A percentile compares a stretch with the other conserved stretches of the same genome.
phyloP scores from a whole-genome alignment of 441 rosid species.

The Mallotus repandus region DNA sequence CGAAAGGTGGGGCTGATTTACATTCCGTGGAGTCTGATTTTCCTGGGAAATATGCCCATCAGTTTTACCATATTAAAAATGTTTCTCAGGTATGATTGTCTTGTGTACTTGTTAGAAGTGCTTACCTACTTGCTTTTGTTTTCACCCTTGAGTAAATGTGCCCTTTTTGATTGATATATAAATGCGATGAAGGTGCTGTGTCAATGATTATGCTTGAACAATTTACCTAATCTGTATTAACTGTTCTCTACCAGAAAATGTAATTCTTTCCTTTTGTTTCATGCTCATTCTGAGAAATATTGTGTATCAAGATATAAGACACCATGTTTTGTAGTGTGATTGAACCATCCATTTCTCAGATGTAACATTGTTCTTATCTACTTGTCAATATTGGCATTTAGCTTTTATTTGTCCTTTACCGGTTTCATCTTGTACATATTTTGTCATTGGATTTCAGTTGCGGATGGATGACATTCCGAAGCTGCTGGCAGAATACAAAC shows the following conservation, averaged over 20 bases:
- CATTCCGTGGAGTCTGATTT: constrained; percentile 38
- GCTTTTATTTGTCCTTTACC: not conserved
- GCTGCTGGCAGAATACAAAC: constrained; percentile 74
- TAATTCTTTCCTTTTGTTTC: not conserved
- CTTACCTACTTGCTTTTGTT: not conserved
- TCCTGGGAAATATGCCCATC: constrained; percentile 44
- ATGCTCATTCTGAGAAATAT: too few relatives aligned
- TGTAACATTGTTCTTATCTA: not conserved
- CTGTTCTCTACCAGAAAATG: too few relatives aligned
- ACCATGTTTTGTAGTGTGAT: not conserved
- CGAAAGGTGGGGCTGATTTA: constrained; percentile 42
- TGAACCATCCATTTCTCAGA: not conserved
- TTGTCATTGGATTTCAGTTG: constrained; percentile 49
- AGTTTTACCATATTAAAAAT: constrained; percentile 71
- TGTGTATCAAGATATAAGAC: not conserved
- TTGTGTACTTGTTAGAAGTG: not conserved
- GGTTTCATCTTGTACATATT: not conserved
- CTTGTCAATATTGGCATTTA: not conserved
- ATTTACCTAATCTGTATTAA: not conserved
- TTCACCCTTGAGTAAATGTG: not conserved
- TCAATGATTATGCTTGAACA: not conserved
- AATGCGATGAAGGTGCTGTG: not conserved
- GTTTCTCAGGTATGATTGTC: constrained; percentile 64
- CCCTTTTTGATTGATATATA: not conserved
- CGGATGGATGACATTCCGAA: constrained; percentile 74